Evolutionary conservation across 306 rosid species (phyloP).

Genomic region (Parietaria judaica): DNA sequence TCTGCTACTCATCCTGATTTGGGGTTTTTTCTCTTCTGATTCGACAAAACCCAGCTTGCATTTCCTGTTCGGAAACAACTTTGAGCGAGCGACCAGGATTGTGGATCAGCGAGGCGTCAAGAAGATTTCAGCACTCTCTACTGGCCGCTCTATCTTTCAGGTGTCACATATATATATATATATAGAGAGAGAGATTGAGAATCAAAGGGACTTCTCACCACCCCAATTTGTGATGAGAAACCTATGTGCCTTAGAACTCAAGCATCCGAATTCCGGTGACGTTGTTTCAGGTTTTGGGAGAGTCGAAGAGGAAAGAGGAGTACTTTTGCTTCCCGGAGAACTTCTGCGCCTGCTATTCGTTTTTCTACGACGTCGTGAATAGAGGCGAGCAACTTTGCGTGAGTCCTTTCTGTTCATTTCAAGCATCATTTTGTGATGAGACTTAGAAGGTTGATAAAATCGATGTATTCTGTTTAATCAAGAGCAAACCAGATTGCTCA

Average conservation of each 20-base stretch:
- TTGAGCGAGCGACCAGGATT: conserved; percentile 77
- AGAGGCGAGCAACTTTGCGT: conserved; percentile 89
- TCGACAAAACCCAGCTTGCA: conserved; percentile 39
- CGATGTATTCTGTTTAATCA: too few relatives aligned
- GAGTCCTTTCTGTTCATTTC: conserved; percentile 25
- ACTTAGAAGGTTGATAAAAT: too few relatives aligned
- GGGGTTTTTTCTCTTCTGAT: not conserved
- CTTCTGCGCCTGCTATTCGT: conserved; percentile 79
- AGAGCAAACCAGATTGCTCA: too few relatives aligned
- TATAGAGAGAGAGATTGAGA: too few relatives aligned
- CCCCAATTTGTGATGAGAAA: not conserved
- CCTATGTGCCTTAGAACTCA: not conserved
- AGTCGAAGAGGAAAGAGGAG: conserved; percentile 73
- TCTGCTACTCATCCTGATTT: too few relatives aligned
- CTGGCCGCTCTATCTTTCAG: conserved; percentile 80
- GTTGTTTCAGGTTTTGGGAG: conserved; percentile 56
- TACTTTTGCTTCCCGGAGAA: conserved; percentile 68
- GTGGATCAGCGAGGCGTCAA: conserved; percentile 83
- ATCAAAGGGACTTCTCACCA: not conserved
- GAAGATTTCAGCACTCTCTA: conserved; percentile 57
- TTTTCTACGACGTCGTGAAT: conserved; percentile 76
- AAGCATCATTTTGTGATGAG: too few relatives aligned
- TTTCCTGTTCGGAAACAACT: conserved; percentile 88
- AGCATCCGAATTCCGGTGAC: not conserved
- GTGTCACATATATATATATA: conserved; percentile 21